These are phyloP conservation scores for Diaporthe aspalathi DNA, from an alignment of 2,329 filamentous ascomycete species.

Conservation along the genomic window DNA sequence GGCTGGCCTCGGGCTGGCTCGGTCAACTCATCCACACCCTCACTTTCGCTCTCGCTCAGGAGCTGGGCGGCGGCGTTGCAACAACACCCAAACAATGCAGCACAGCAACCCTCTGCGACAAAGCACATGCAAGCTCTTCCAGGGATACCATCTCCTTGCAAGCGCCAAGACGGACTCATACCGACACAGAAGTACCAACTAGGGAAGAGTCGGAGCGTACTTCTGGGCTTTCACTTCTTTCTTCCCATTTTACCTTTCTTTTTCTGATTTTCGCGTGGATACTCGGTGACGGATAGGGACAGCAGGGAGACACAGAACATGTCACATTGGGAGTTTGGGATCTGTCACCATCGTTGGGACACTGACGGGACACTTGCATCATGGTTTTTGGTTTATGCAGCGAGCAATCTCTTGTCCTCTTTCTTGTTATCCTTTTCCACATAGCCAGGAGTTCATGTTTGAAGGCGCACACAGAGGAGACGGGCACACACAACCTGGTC, in stretches of 20 bases:
- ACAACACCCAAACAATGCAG: neutral
- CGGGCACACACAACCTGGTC: neutral
- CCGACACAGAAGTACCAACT: neutral
- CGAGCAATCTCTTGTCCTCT: neutral
- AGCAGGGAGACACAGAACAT: slow-evolving; percentile 19
- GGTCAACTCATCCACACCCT: neutral
- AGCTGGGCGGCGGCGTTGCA: slow-evolving; percentile 1
- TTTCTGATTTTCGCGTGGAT: neutral
- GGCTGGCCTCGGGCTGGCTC: slow-evolving; percentile 2
- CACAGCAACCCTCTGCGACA: neutral
- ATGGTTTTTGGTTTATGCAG: slow-evolving; percentile 14
- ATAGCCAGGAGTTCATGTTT: slow-evolving; percentile 29
- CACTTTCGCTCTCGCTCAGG: slow-evolving; percentile 5
- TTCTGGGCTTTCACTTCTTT: neutral
- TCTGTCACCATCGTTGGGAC: slow-evolving; percentile 21
- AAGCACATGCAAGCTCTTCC: neutral
- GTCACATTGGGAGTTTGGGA: slow-evolving; percentile 1
- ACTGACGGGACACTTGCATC: neutral
- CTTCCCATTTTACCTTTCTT: neutral
- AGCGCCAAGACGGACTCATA: neutral
- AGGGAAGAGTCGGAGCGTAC: neutral
- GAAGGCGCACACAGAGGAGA: slow-evolving; percentile 30
- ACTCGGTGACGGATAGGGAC: neutral
- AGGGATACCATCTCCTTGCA: slow-evolving; percentile 12
- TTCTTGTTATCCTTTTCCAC: slow-evolving; percentile 7